Percentiles rank a stretch among this genome's conserved stretches.
Evolutionary conservation across 768 basidiomycete species (phyloP).

Genomic region (Russula olivacea): DNA sequence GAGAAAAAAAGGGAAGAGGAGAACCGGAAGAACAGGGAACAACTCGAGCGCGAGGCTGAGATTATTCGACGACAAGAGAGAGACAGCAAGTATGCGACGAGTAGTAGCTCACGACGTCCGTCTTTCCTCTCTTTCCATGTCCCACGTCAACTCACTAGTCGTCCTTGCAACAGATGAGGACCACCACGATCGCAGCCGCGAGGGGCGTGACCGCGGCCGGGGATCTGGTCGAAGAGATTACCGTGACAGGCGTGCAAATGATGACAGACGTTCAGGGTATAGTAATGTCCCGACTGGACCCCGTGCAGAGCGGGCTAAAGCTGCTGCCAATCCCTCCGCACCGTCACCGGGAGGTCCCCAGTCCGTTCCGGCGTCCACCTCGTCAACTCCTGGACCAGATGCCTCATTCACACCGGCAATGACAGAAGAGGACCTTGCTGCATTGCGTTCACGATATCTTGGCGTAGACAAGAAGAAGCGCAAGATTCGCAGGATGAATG

Average conservation of each 20-base stretch:
- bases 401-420: conserved; percentile 53
- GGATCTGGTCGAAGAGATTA: conserved; percentile 31
- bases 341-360: conserved; percentile 39
- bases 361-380: conserved; percentile 18
- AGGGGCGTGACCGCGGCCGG: conserved; percentile 25
- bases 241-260: conserved; percentile 37
- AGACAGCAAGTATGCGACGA: conserved; percentile 38
- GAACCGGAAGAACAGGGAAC: conserved; percentile 54
- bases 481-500: conserved; percentile 90
- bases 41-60: conserved; percentile 71
- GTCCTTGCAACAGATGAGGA: conserved; percentile 34
- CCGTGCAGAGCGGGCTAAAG: conserved; percentile 62
- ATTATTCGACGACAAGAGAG: conserved; percentile 48
- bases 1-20: conserved; percentile 63
- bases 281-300: conserved; percentile 78
- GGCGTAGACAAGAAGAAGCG: conserved; percentile 93
- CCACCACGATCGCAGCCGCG: conserved; percentile 30
- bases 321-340: conserved; percentile 39
- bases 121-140: conserved; percentile 20
- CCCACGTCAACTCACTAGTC: conserved; percentile 13
- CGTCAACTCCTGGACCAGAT: conserved; percentile 35
- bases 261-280: conserved; percentile 40
- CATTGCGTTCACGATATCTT: conserved; percentile 88
- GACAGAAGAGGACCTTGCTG: conserved; percentile 73
- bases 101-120: conserved; percentile 40